A percentile compares a stretch with the other conserved stretches of the same genome.
These are phyloP conservation scores for Wallacemonas sp. DNA, from an alignment of 208 protist genomes.

Conservation along the genomic window DNA sequence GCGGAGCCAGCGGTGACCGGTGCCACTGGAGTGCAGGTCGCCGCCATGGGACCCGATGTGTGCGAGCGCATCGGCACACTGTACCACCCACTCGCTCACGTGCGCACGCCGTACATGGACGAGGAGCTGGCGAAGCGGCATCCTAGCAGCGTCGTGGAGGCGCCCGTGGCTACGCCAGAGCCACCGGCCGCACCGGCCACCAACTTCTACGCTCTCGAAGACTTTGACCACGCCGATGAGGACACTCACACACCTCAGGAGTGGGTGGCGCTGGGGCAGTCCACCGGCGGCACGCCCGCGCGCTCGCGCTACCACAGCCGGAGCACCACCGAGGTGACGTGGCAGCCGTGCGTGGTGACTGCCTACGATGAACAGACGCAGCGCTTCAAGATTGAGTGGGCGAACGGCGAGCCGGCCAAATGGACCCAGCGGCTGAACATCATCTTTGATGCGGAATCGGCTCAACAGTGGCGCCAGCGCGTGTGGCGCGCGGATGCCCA, in stretches of 20 bases:
- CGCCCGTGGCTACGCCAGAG: not conserved
- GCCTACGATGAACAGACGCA: conserved; percentile 60
- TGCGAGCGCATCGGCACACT: conserved; percentile 64
- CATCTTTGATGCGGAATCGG: conserved; percentile 84
- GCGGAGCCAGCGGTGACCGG: not conserved
- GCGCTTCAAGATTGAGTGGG: conserved; percentile 79
- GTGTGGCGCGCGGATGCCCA: conserved; percentile 67
- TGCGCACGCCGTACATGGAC: conserved; percentile 70
- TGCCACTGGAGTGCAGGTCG: not conserved
- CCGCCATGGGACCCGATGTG: conserved; percentile 14
- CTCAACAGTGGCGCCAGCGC: conserved; percentile 68
- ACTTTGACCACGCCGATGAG: conserved; percentile 82
- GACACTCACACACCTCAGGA: conserved; percentile 70
- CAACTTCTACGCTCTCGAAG: conserved; percentile 79
- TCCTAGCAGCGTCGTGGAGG: not conserved
- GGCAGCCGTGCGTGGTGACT: conserved; percentile 70
- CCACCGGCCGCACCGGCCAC: conserved; percentile 12
- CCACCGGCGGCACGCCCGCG: conserved; percentile 64
- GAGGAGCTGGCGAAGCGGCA: conserved; percentile 31
- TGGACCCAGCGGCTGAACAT: conserved; percentile 91
- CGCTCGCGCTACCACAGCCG: conserved; percentile 77
- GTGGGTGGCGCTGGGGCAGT: conserved; percentile 74
- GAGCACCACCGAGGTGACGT: conserved; percentile 28
- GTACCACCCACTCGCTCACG: conserved; percentile 60
- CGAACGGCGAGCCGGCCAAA: conserved; percentile 56